Conservation (phyloP, 75 land plant species). For the Azolla pinnata region DNA sequence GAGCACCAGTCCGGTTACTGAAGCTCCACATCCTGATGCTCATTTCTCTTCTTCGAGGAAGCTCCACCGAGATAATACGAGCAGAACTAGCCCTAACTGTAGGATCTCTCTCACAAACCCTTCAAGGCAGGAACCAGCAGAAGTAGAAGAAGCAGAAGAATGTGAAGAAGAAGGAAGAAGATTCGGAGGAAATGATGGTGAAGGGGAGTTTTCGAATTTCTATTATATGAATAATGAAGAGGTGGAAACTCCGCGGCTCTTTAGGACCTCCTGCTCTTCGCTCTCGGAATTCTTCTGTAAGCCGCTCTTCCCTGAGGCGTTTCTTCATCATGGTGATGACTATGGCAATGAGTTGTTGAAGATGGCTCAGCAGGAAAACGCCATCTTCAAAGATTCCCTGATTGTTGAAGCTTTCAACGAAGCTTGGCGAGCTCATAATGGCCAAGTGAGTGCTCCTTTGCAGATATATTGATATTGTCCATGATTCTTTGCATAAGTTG, state of each 20-base stretch:
- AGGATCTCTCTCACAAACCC: neutral
- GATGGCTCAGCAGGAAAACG: slow-evolving; percentile 57
- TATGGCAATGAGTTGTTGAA: slow-evolving; percentile 49
- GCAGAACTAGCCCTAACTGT: too few species aligned
- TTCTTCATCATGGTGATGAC: slow-evolving; percentile 35
- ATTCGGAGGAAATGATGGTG: too few species aligned
- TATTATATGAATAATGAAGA: slow-evolving; percentile 1
- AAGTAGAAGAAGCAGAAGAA: slow-evolving; percentile 26
- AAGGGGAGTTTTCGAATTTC: slow-evolving; percentile 26
- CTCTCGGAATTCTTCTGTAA: slow-evolving; percentile 3
- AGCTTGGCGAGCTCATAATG: slow-evolving; percentile 84
- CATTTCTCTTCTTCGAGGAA: too few species aligned
- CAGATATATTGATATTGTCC: neutral
- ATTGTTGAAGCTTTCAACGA: slow-evolving; percentile 75
- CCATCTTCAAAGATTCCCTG: slow-evolving; percentile 57
- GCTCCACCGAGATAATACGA: too few species aligned
- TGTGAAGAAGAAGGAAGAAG: slow-evolving; percentile 41
- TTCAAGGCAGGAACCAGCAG: neutral
- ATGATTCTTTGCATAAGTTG: too few species aligned
- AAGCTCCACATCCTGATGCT: too few species aligned
- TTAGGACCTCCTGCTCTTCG: slow-evolving; percentile 9
- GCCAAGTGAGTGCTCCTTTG: slow-evolving; percentile 51
- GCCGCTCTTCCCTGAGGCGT: slow-evolving; percentile 6
- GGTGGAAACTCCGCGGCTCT: slow-evolving; percentile 6
- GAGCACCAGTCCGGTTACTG: neutral